Percentiles rank a stretch among this genome's conserved stretches.
These are phyloP conservation scores for Quercus lobata DNA, from an alignment of 331 rosid genomes.

Conservation along the genomic window DNA sequence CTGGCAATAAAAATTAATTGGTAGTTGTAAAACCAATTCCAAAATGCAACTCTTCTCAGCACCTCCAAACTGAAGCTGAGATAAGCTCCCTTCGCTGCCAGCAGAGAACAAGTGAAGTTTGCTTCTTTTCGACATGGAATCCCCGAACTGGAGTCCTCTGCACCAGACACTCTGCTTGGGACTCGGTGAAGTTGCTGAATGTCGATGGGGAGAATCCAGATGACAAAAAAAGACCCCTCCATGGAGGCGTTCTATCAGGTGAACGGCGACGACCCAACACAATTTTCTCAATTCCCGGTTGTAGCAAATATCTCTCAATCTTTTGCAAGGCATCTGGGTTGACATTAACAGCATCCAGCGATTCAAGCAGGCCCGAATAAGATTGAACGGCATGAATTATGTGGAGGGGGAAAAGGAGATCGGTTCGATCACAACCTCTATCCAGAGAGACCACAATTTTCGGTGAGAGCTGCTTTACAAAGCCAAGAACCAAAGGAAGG, in stretches of 20 bases:
- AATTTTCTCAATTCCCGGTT: constrained; percentile 71
- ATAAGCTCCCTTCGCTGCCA: constrained; percentile 83
- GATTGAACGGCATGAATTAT: constrained; percentile 46
- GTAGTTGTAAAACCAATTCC: constrained; percentile 33
- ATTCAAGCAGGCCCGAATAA: constrained; percentile 58
- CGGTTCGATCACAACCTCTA: constrained; percentile 59
- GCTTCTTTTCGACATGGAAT: constrained; percentile 76
- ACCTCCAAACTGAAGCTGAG: constrained; percentile 78
- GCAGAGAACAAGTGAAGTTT: constrained; percentile 67
- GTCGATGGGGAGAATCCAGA: constrained; percentile 66
- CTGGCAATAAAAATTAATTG: constrained; percentile 35
- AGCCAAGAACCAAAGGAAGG: constrained; percentile 57
- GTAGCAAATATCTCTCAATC: constrained; percentile 69
- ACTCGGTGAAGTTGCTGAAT: constrained; percentile 82
- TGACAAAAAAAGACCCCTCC: constrained; percentile 52
- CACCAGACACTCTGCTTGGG: constrained; percentile 88
- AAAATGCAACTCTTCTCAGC: constrained; percentile 42
- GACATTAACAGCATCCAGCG: constrained; percentile 70
- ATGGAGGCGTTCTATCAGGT: constrained; percentile 45
- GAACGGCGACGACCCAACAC: constrained; percentile 39
- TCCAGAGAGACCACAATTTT: constrained; percentile 68
- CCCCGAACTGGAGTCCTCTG: constrained; percentile 85
- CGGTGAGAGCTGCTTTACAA: constrained; percentile 69
- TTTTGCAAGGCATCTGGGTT: constrained; percentile 57
- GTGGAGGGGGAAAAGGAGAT: constrained; percentile 56